Evolutionary conservation across 352 stramenopile genomes (phyloP), one percentile per base, ranked within the genome.

Genomic region (Globisporangium emineosum): DNA sequence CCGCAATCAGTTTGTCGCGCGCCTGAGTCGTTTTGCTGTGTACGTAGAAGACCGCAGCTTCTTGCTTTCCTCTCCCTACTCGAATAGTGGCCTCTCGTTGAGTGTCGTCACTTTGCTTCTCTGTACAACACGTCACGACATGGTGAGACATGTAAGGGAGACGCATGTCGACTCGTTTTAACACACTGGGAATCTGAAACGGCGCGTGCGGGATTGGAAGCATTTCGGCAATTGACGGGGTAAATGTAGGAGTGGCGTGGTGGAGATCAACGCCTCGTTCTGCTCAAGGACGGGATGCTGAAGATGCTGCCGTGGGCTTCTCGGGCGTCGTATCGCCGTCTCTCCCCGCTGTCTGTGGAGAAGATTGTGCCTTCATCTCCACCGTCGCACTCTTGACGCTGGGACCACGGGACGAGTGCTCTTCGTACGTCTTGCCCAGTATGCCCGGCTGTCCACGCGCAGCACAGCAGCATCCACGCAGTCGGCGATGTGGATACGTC

Each of bases 311-410:
- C 89, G 13, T 62, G 13, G 86, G 82, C 4, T 82, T 77, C 68
- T 92, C 86, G 23, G 96, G 72, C 47, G 86, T 94, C 54, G 86
- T 93, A 66, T 96, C 89, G 21, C 89, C 89, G 0, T n/a, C n/a
- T n/a, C n/a, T n/a, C n/a, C n/a, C 89, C 89, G 57, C 83, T 92
- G 69, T 96, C 87, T 0, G 89, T 91, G 66, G 96, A 96, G 70
- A 89, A 94, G 52, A 96, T 73, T 9, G 79, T 75, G 53, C 74
- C 80, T 40, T 90, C 77, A 23, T 66, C 55, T 0, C 71, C 17
- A 21, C 5, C 37, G 5, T 10, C 15, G 15, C 7, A 5, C 29
- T 32, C 29, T 32, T 45, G 37, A 78, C 78, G 58, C 77, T 91
- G n/a, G 84, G 86, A 0, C 86, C 86, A 17, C 75, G 78, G 57